Base-by-base conservation (phyloP, 495 filamentous ascomycete genomes). In the Filosporella fistucella region DNA sequence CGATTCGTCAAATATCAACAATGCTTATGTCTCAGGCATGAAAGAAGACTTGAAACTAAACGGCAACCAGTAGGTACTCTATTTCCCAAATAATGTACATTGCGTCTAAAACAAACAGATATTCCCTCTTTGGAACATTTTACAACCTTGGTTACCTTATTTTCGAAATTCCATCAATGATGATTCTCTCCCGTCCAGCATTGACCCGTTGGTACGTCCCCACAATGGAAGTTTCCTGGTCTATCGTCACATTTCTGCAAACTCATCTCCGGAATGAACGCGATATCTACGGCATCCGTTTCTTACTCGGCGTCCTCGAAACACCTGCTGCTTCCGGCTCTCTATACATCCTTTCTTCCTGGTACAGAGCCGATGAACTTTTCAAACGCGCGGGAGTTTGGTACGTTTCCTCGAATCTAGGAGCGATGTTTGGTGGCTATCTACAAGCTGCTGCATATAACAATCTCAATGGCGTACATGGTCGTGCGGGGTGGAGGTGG, bases 1-100 rank as follows among this genome's bases (percentile, higher is more conserved):
- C 26, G 80, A 82, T 59, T 69, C 75, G 7, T 67, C 72, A 22
- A 82, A 81, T 54, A 52, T 84, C 20, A 67, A 63, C 55, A 81
- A 82, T 68, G 80, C 81, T 48, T 82, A 82, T 60, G 75, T 82
- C 29, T 76, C 74, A 0, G 81, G 81, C 1, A 81, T 84, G 80
- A 80, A 77, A 44, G 76, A 82, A 43, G 78, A 82, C 48, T 66
- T 83, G n/a, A 50, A 61, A 44, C 76, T 84, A 48, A 45, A 45
- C 0, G 80, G 76, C 12, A 68, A 77, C 55, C 72, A 83, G 58
- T 65, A 65, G 64, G 47, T 66, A 16, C 14, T 13, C 17, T 32
- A n/a, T n/a, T 33, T 17, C 77, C 75, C 14, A 12, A 6, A 6
- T 1, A 20, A n/a, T 9, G 13, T 37, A 22, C 13, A 22, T 24